A percentile compares a stretch with the other conserved stretches of the same genome.
phyloP scores from a whole-genome alignment of 495 filamentous ascomycete species.

The Venustampulla echinocandica region DNA sequence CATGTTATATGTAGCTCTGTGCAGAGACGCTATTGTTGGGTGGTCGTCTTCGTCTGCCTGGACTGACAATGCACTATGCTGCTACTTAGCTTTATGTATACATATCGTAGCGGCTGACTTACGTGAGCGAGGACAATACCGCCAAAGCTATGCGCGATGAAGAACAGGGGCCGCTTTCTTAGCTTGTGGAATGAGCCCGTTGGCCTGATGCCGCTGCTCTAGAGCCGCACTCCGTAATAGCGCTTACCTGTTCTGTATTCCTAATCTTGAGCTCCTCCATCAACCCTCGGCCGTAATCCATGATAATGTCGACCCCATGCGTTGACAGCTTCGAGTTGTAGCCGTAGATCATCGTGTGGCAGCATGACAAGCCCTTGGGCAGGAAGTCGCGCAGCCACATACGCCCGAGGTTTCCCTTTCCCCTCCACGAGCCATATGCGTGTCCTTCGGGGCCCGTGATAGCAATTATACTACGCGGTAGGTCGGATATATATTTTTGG shows the following conservation, averaged over 20 bases:
- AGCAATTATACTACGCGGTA: slow-evolving; percentile 29
- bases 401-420: slow-evolving; percentile 18
- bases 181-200: slow-evolving; percentile 1
- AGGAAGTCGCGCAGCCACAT: slow-evolving; percentile 36
- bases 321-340: slow-evolving; percentile 30
- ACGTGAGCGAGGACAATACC: slow-evolving; percentile 19
- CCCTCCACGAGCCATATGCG: slow-evolving; percentile 31
- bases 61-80: too few relatives aligned
- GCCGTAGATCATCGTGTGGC: slow-evolving; percentile 30
- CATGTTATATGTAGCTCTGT: too few relatives aligned
- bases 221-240: neutral
- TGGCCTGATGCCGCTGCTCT: slow-evolving; percentile 1
- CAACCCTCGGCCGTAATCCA: slow-evolving; percentile 12
- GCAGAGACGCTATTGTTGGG: too few relatives aligned
- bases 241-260: slow-evolving; percentile 13
- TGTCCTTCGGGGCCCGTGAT: slow-evolving; percentile 29
- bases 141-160: slow-evolving; percentile 23
- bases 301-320: slow-evolving; percentile 15
- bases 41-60: too few relatives aligned
- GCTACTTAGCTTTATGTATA: too few relatives aligned
- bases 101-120: too few relatives aligned
- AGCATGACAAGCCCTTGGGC: slow-evolving; percentile 24
- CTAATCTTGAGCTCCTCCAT: slow-evolving; percentile 10
- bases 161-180: slow-evolving; percentile 16
- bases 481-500: too few relatives aligned